Evolutionary conservation across 2,329 filamentous ascomycete species (phyloP), one percentile per base, ranked within the genome.

Genomic region (Arthrobotrys pseudoclavata): DNA sequence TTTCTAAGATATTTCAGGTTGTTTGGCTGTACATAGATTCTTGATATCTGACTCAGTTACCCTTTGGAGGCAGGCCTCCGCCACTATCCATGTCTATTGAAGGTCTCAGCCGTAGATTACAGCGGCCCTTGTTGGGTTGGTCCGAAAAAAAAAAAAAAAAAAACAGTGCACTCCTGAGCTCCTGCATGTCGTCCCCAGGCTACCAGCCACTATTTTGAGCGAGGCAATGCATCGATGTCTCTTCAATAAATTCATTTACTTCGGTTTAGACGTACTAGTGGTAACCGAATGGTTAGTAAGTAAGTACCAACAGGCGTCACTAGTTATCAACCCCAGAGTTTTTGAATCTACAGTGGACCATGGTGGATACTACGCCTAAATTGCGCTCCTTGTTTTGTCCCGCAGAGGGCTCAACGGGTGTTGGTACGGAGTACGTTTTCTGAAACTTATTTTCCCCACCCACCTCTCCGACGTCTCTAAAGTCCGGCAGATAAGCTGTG

Each of bases 371-470:
- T 60, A 42, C 55, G 20, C 55, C 34, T 42, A 42, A 60, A 60
- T 60, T 15, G 22, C 34, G 55, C 55, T 42, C 55, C 55, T 60
- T 60, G 55, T 40, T 60, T 24, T 40, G 18, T 29, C 31, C 55
- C 55, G 20, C 55, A 40, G 34, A 42, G 55, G 55, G 18, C 12
- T 42, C 55, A 60, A 34, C 20, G 34, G 55, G 9, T 34, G 31
- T 15, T 40, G 29, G 31, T n/a, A 31, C 31, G 29, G 3, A 31
- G 5, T 34, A 18, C 34, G 10, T 60, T 26, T 26, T 13, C 34
- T 60, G 55, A 60, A 60, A 60, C 55, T 20, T 26, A 40, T 60
- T 57, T 57, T 60, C 55, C 55, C 55, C 55, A 60, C 55, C 34
- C n/a, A 18, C 22, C n/a, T 40, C 55, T 42, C 55, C 55, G 55